Conservation (phyloP, 2,329 filamentous ascomycete species). For the Lachnellula suecica region DNA sequence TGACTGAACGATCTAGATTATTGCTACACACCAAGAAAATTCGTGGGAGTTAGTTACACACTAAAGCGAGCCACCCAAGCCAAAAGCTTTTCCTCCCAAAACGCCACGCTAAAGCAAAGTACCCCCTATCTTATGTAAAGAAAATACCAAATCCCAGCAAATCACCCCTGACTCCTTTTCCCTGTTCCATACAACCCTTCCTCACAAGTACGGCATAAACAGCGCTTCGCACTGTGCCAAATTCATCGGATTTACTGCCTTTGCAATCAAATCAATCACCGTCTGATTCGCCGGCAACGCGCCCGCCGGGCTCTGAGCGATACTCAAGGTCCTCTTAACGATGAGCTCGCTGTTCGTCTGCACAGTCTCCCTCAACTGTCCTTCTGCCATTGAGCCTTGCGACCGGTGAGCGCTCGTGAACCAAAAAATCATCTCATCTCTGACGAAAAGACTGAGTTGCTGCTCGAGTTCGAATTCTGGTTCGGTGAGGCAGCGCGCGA, state of each 20-base stretch:
- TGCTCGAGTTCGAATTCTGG: constrained; percentile 90
- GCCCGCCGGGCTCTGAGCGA: constrained; percentile 70
- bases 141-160: background rate
- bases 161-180: background rate
- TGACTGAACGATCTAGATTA: no score
- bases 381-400: constrained; percentile 54
- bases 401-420: constrained; percentile 74
- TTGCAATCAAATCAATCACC: constrained; percentile 90
- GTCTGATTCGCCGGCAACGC: constrained; percentile 95
- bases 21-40: no score
- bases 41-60: no score
- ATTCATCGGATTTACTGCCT: constrained; percentile 88
- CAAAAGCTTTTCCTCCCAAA: background rate
- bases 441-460: constrained; percentile 89
- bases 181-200: background rate
- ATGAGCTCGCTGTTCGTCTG: constrained; percentile 87
- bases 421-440: constrained; percentile 98
- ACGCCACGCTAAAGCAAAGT: constrained; percentile 23
- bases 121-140: background rate
- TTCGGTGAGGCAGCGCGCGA: constrained; percentile 89
- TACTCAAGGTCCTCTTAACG: constrained; percentile 82
- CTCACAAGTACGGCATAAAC: constrained; percentile 94
- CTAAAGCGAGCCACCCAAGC: no score
- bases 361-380: constrained; percentile 70
- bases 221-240: constrained; percentile 85